Percentiles rank a stretch among this genome's conserved stretches.
Conservation (phyloP, 495 filamentous ascomycete genomes). For the Penicillium silybi region DNA sequence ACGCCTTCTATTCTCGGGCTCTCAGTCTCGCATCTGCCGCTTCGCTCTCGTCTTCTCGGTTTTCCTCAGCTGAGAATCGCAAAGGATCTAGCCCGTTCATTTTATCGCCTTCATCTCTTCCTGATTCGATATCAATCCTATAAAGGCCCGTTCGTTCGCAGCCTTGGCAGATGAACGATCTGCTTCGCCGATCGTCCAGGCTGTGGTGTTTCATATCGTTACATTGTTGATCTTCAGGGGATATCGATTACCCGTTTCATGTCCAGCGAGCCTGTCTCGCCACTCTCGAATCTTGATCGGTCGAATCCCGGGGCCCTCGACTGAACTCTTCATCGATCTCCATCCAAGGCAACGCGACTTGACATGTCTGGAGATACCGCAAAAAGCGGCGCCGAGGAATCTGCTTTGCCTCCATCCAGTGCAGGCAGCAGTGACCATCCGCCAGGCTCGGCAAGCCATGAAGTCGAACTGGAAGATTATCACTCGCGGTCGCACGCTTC, state of each 20-base stretch:
- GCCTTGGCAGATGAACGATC: not conserved
- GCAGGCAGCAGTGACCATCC: constrained; percentile 2
- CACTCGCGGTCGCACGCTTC: constrained; percentile 12
- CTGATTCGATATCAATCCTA: not conserved
- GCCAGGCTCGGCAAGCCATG: not conserved
- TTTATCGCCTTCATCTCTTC: not conserved
- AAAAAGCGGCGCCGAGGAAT: not conserved
- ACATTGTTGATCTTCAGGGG: constrained; percentile 6
- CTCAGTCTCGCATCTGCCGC: not conserved
- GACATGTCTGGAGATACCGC: constrained; percentile 3
- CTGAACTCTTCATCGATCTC: not conserved
- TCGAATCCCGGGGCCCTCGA: not conserved
- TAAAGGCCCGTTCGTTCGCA: not conserved
- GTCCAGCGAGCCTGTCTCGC: not conserved
- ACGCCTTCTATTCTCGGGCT: constrained; percentile 5
- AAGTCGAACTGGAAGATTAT: constrained; percentile 5
- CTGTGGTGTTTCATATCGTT: constrained; percentile 3
- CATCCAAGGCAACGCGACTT: not conserved
- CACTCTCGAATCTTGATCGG: not conserved
- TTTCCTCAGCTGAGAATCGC: not conserved
- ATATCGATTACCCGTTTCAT: not conserved
- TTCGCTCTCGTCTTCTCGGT: not conserved
- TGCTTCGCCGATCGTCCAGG: not conserved
- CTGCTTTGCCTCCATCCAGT: not conserved
- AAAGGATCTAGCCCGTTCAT: not conserved